Evolutionary conservation across 768 basidiomycete genomes (phyloP).

Genomic region (Serendipita sp.): DNA sequence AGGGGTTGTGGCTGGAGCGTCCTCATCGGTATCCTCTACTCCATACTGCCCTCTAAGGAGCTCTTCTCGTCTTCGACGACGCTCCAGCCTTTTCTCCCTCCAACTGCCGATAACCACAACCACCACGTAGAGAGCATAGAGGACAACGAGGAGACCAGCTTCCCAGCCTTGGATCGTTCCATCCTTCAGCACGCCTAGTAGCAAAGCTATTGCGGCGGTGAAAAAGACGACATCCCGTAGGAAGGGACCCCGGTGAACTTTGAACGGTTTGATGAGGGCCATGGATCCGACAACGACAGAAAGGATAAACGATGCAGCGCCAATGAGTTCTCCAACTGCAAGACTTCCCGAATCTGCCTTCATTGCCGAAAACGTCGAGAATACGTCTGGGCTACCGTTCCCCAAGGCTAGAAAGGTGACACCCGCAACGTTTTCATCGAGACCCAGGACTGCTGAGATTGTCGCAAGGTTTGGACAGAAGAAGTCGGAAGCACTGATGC

Average conservation of each 20-base stretch:
- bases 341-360: slow-evolving; percentile 68
- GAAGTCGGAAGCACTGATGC: slow-evolving; percentile 91
- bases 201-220: slow-evolving; percentile 58
- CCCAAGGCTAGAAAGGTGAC: slow-evolving; percentile 96
- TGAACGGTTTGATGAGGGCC: slow-evolving; percentile 92
- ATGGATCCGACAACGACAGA: slow-evolving; percentile 96
- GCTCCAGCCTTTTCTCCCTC: slow-evolving; percentile 48
- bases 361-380: slow-evolving; percentile 92
- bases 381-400: slow-evolving; percentile 93
- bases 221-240: slow-evolving; percentile 93
- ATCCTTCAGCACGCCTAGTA: slow-evolving; percentile 67
- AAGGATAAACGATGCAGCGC: slow-evolving; percentile 90
- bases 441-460: slow-evolving; percentile 65
- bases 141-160: slow-evolving; percentile 46
- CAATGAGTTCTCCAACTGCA: slow-evolving; percentile 88
- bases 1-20: slow-evolving; percentile 29
- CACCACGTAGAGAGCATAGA: slow-evolving; percentile 65
- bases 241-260: slow-evolving; percentile 65
- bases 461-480: slow-evolving; percentile 94
- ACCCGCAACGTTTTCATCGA: slow-evolving; percentile 88
- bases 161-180: slow-evolving; percentile 57
- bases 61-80: slow-evolving; percentile 31
- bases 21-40: slow-evolving; percentile 27
- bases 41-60: slow-evolving; percentile 44
- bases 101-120: slow-evolving; percentile 65